Conservation (phyloP, 2,329 filamentous ascomycete species). For the Cladorrhinum sp. region DNA sequence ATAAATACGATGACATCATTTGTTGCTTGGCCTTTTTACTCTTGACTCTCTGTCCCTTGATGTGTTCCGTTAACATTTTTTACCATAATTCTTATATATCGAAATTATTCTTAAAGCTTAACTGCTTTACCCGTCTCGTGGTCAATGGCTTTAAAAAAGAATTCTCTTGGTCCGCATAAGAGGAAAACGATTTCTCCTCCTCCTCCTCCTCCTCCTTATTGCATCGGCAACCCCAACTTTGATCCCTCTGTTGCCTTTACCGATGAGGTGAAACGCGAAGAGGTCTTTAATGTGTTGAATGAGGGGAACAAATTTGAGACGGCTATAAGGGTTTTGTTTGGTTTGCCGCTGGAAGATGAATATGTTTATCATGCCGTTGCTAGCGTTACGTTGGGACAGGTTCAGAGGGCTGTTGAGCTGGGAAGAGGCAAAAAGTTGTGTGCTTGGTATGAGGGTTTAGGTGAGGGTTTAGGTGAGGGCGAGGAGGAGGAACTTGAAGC, state of each 20-base stretch:
- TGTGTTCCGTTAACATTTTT: too few species aligned
- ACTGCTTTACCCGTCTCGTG: too few species aligned
- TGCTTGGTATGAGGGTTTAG: conserved; percentile 41
- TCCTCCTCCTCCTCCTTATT: too few species aligned
- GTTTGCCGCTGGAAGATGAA: conserved; percentile 42
- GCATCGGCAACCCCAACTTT: conserved; percentile 45
- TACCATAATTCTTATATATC: too few species aligned
- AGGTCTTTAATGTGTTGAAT: conserved; percentile 38
- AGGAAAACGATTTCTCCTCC: background rate
- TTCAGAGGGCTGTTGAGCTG: conserved; percentile 44
- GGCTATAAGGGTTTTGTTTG: conserved; percentile 44
- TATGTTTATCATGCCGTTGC: conserved; percentile 53
- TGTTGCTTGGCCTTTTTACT: background rate
- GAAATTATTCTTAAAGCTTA: too few species aligned
- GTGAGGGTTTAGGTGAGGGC: background rate
- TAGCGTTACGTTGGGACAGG: conserved; percentile 47
- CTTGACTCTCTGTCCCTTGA: background rate
- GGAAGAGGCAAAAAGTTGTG: conserved; percentile 47
- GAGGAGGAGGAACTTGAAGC: conserved; percentile 17
- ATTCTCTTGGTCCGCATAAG: too few species aligned
- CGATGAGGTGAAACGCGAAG: conserved; percentile 38
- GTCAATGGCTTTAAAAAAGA: background rate
- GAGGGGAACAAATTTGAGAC: conserved; percentile 39
- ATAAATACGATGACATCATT: background rate
- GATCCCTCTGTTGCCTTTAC: conserved; percentile 40